Base-by-base conservation (phyloP, 805 yeast genomes). In the Wickerhamomyces sydowiorum region DNA sequence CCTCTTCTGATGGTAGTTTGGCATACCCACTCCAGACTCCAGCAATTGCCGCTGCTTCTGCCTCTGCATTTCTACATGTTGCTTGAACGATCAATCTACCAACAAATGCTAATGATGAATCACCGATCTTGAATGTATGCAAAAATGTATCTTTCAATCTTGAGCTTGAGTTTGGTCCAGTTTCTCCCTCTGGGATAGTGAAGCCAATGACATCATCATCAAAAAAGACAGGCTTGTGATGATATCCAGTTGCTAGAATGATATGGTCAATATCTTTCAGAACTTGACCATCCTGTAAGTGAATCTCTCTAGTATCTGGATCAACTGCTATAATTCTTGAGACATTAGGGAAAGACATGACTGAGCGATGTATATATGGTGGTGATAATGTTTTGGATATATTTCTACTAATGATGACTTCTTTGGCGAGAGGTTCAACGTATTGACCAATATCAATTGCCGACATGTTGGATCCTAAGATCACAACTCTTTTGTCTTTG, bases 361-460 rank as follows among this genome's bases (percentile, higher is more conserved):
- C 46, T 32, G 57, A 53, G 23, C 59, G 48, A 7, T 71, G 56
- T 40, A 73, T 72, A 8, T 54, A 58, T 24, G 66, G 62, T 19
- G 72, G 51, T 66, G 72, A 70, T 34, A 54, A 64, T 50, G 85
- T 90, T 10, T 67, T 65, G 19, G 73, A 80, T 82, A 90, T 80
- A 48, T 80, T 78, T 42, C 96, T 69, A 32, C 86, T 76, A 42
- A 88, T 67, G 43, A 84, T 83, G 41, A 84, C 72, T 49, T 51
- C 64, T 44, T 50, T 63, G 39, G 56, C 60, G 20, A 50, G 51
- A 25, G 70, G 65, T 10, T 57, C 49, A 1, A 72, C 50, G 45
- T 74, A 73, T 48, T 72, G 76, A 5, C 69, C 57, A n/a, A 72
- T 50, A 49, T 72, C 75, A 38, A 65, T 64, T 1, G 75, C 65